These are phyloP conservation scores for Cladosporium colombiae DNA, from an alignment of 2,329 filamentous ascomycete species.

Conservation along the genomic window DNA sequence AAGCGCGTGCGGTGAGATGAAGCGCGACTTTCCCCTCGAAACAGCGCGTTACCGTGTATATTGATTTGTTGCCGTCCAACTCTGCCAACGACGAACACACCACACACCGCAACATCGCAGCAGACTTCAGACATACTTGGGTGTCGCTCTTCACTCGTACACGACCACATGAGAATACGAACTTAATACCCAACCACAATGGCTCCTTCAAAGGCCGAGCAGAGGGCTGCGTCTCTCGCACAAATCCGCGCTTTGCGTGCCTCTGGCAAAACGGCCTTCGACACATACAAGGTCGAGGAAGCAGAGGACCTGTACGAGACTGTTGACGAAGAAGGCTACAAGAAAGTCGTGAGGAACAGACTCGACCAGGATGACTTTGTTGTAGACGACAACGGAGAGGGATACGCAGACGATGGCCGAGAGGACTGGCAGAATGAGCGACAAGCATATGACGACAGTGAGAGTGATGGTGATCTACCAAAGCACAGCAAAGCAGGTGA, in stretches of 20 bases:
- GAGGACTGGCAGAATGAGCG: conserved; percentile 85
- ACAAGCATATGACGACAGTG: conserved; percentile 66
- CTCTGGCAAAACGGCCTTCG: conserved; percentile 87
- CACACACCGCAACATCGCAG: neutral
- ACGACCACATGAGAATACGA: neutral
- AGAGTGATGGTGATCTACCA: conserved; percentile 70
- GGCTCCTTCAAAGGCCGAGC: conserved; percentile 36
- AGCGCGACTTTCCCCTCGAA: conserved; percentile 9
- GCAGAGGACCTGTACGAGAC: conserved; percentile 88
- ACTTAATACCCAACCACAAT: conserved; percentile 24
- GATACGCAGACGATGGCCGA: conserved; percentile 93
- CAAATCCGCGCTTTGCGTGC: conserved; percentile 82
- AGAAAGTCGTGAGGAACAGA: conserved; percentile 86
- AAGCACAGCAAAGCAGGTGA: conserved; percentile 60
- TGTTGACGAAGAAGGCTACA: conserved; percentile 95
- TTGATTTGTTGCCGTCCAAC: conserved; percentile 5
- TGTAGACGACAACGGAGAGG: conserved; percentile 95
- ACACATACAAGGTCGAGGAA: conserved; percentile 83
- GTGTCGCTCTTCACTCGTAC: neutral
- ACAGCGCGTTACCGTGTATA: conserved; percentile 10
- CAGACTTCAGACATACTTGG: neutral
- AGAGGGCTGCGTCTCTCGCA: conserved; percentile 48
- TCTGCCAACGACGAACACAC: neutral
- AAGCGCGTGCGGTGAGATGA: neutral
- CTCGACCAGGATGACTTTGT: conserved; percentile 96